Base-by-base conservation (phyloP, 331 rosid species). In the Stylosanthes scabra region DNA sequence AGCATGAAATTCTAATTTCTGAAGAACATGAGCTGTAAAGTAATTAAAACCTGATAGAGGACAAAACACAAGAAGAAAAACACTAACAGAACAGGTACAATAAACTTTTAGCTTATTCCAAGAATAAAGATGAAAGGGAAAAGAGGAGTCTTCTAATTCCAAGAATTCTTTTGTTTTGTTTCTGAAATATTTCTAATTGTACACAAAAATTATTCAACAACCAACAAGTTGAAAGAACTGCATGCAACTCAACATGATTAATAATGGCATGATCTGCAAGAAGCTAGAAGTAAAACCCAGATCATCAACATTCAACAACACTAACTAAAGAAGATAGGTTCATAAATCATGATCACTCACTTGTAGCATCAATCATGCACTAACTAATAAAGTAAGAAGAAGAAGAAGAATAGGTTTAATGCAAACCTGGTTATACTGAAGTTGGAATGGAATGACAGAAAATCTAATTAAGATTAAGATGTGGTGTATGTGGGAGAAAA, bases 401-500 rank as follows among this genome's bases (percentile, higher is more conserved):
- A 3, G 2, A 13, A 34, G 6, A 28, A 25, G 45, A 13, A 14
- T 40, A 52, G 20, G 57, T 10, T n/a, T 60, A 29, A 71, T 16
- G 69, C 68, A 46, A 65, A 78, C 82, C 78, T 78, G 78, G 29
- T 44, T 7, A 3, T 34, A 4, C 6, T 34, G 39, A 34, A 34
- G 1, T 15, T 8, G 11, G 25, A 67, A 50, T 44, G 51, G 9
- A 31, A 14, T 15, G 6, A 6, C 7, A n/a, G 72, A 63, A 78
- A 76, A 74, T 37, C 39, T 47, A 20, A 20, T 20, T 20, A 20
- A 20, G 25, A 20, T 20, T 20, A 55, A 59, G 75, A 67, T 68
- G 63, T 68, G 63, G 69, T 34, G 63, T 44, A 47, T 37, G 20
- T 9, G 13, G 59, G 46, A 34, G 13, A 67, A 11, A 9, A 64